These are phyloP conservation scores for Pyrrhoderma noxium DNA, from an alignment of 1,284 basidiomycete genomes.

Conservation along the genomic window DNA sequence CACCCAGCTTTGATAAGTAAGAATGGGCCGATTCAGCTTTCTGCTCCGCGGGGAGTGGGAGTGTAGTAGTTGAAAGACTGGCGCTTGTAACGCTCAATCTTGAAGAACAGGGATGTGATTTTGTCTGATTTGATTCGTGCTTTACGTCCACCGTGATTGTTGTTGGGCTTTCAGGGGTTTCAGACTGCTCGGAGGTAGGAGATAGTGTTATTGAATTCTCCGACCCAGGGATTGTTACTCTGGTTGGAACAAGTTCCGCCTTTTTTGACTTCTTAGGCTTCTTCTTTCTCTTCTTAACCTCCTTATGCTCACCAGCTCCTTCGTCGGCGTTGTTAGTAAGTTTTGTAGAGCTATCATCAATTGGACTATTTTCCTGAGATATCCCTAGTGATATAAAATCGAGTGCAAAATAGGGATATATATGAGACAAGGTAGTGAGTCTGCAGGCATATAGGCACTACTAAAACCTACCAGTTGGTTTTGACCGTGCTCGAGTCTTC, in stretches of 20 bases:
- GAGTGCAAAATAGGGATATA: no score
- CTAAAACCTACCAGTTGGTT: not conserved
- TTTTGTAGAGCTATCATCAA: no score
- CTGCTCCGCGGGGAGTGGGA: constrained; percentile 39
- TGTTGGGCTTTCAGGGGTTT: constrained; percentile 13
- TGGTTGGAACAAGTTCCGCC: constrained; percentile 31
- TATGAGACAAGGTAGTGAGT: no score
- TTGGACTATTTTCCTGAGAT: no score
- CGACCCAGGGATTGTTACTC: constrained; percentile 16
- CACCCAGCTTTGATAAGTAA: constrained; percentile 48
- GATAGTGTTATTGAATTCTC: constrained; percentile 20
- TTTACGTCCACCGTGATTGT: constrained; percentile 14
- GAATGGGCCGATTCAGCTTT: constrained; percentile 60
- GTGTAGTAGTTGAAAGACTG: constrained; percentile 36
- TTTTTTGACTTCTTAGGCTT: constrained; percentile 70
- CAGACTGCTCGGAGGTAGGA: not conserved
- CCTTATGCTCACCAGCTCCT: constrained; percentile 54
- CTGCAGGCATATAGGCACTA: no score
- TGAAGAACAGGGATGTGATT: constrained; percentile 20
- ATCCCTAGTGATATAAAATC: no score
- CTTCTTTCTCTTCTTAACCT: constrained; percentile 35
- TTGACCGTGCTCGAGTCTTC: constrained; percentile 11
- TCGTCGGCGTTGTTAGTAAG: no score
- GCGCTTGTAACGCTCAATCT: constrained; percentile 24
- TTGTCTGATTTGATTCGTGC: not conserved